phyloP scores from a whole-genome alignment of 441 rosid species.

The Syzygium syzygioides region DNA sequence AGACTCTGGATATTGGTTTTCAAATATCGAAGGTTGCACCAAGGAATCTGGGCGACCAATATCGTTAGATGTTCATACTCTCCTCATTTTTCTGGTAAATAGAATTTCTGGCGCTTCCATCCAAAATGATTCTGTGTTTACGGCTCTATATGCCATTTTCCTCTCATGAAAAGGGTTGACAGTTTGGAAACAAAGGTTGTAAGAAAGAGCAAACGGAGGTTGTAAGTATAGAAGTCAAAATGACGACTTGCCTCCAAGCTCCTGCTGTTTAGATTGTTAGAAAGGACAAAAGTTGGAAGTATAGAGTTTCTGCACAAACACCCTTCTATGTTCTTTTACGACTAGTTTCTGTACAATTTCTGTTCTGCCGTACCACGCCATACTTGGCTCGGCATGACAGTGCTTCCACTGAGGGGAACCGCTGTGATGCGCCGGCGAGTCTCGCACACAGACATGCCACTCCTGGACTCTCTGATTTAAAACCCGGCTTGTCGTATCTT shows the following conservation, averaged over 20 bases:
- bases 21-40: not conserved
- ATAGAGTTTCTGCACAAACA: not conserved
- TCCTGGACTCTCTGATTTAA: not conserved
- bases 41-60: not conserved
- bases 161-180: not conserved
- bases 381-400: not conserved
- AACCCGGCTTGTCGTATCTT: not conserved
- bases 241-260: not conserved
- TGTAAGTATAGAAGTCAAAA: not conserved
- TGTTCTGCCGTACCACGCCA: not conserved
- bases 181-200: not conserved
- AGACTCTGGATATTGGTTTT: not conserved
- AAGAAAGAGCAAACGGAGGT: not conserved
- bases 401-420: not conserved
- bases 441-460: not conserved
- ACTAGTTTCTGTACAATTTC: not conserved
- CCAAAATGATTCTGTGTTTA: not conserved
- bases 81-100: not conserved
- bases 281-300: not conserved
- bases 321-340: not conserved
- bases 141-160: not conserved
- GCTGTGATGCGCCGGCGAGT: accelerated
- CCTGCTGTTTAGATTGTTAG: not conserved
- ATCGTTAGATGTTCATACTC: not conserved
- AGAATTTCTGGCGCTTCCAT: not conserved